phyloP scores from a whole-genome alignment of 495 filamentous ascomycete genomes.

The Diplogelasinospora grovesii region DNA sequence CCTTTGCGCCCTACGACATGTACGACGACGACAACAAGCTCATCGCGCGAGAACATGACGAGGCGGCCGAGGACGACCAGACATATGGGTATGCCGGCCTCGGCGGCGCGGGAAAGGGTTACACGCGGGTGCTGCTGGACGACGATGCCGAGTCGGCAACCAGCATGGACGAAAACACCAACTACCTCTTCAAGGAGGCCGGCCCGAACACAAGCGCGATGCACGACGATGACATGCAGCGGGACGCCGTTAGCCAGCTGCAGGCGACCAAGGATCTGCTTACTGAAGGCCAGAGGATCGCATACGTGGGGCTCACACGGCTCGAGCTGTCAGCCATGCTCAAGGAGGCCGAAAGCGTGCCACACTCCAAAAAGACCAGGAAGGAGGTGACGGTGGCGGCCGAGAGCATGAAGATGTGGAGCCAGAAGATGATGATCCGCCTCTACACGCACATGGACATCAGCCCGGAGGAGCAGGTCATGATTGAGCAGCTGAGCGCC shows the following conservation, averaged over 20 bases:
- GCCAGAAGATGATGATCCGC: constrained; percentile 92
- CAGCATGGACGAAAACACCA: constrained; percentile 95
- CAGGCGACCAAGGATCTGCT: constrained; percentile 94
- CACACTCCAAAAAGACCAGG: constrained; percentile 49
- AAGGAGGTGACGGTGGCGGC: constrained; percentile 61
- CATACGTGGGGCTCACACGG: constrained; percentile 86
- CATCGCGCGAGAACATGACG: constrained; percentile 67
- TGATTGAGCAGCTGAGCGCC: constrained; percentile 94
- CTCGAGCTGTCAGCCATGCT: constrained; percentile 73
- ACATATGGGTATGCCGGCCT: constrained; percentile 65
- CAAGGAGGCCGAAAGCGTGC: constrained; percentile 53
- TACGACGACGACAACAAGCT: constrained; percentile 92
- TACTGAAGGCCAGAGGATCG: constrained; percentile 91
- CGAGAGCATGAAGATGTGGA: constrained; percentile 89
- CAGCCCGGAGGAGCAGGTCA: constrained; percentile 80
- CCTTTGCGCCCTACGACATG: constrained; percentile 82
- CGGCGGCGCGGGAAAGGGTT: constrained; percentile 87
- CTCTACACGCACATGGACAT: constrained; percentile 97
- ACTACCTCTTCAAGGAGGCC: constrained; percentile 79
- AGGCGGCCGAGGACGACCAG: constrained; percentile 65
- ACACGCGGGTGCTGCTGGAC: constrained; percentile 86
- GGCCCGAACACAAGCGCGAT: constrained; percentile 51
- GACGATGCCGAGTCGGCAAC: constrained; percentile 91
- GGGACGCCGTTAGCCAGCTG: constrained; percentile 82
- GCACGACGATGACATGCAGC: constrained; percentile 71